Percentiles rank a stretch among this genome's conserved stretches.
Evolutionary conservation across 495 filamentous ascomycete species (phyloP).

Genomic region (Aspergillus nidulans): DNA sequence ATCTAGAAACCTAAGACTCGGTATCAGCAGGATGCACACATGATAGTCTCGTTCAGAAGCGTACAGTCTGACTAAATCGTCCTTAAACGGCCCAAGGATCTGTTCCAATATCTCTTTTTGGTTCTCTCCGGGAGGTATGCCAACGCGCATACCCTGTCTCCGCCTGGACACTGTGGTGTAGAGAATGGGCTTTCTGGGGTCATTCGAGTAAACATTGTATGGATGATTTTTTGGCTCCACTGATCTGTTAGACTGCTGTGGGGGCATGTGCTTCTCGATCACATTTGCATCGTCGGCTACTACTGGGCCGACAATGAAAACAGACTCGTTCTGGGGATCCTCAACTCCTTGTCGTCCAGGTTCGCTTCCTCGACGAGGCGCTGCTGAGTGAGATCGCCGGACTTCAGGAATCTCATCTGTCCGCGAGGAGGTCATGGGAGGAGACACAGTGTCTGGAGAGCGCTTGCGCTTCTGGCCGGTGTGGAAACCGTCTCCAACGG

Average conservation of each 20-base stretch:
- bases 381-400: constrained; percentile 25
- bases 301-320: constrained; percentile 49
- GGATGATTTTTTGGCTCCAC: constrained; percentile 40
- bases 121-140: constrained; percentile 47
- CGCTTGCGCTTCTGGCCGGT: constrained; percentile 40
- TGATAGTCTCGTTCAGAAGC: too few species aligned
- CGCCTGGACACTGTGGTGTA: constrained; percentile 46
- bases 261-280: constrained; percentile 48
- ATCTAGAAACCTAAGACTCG: constrained; percentile 39
- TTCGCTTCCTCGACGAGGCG: constrained; percentile 32
- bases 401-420: constrained; percentile 24
- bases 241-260: constrained; percentile 33
- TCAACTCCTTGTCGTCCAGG: constrained; percentile 33
- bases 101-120: constrained; percentile 54
- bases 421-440: constrained; percentile 13
- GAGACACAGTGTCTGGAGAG: constrained; percentile 25
- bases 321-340: constrained; percentile 44
- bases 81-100: constrained; percentile 47
- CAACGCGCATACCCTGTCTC: constrained; percentile 41
- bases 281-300: constrained; percentile 50
- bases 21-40: constrained; percentile 7
- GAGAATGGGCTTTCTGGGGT: constrained; percentile 45
- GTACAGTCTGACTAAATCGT: constrained; percentile 49
- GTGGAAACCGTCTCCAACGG: constrained; percentile 15
- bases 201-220: constrained; percentile 48